Base-by-base conservation (phyloP, 129 eudicot species). In the Artemisia argyi region DNA sequence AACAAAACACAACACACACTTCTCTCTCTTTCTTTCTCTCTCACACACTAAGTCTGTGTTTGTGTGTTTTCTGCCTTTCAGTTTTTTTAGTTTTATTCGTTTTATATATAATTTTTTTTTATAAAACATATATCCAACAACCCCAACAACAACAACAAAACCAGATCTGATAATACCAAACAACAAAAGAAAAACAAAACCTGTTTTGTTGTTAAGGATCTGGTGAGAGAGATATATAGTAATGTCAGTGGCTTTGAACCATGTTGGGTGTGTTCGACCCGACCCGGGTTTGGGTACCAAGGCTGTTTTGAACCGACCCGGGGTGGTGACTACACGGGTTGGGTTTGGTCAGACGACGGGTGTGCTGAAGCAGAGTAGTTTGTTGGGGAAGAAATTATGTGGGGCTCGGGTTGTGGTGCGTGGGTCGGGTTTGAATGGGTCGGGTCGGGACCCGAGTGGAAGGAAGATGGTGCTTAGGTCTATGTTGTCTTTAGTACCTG, bases 401-500 rank as follows among this genome's bases (percentile, higher is more conserved):
- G 93, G 94, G 46, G 35, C 79, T 74, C 78, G 77, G 89, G 71
- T 19, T 54, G 19, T 49, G 85, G 79, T 76, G 80, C 76, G 82
- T 48, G 73, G 66, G 3, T 79, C 83, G 91, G 84, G 77, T 55
- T 64, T 83, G 18, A 90, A 88, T 9, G 89, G 91, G 1, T 87
- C 87, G 16, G 84, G 90, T 11, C 75, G 81, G 65, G 83, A 78
- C 61, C 85, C 89, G 59, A 90, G 81, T 76, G 80, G 16, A 14
- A 28, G 18, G 3, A 84, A 73, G 49, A 74, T 81, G 44, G 86
- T 84, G 71, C 88, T 85, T 11, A 75, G 87, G 73, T 83, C 92
- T 20, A 70, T 78, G 30, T 28, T 95, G 92, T 95, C 99, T 46
- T 83, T 79, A 73, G 92, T 95, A 55, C 99, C 97, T 55, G 96